Percentiles rank a stretch among this genome's conserved stretches.
phyloP scores from a whole-genome alignment of 305 asterid species.

The Caryopteris hybrid region DNA sequence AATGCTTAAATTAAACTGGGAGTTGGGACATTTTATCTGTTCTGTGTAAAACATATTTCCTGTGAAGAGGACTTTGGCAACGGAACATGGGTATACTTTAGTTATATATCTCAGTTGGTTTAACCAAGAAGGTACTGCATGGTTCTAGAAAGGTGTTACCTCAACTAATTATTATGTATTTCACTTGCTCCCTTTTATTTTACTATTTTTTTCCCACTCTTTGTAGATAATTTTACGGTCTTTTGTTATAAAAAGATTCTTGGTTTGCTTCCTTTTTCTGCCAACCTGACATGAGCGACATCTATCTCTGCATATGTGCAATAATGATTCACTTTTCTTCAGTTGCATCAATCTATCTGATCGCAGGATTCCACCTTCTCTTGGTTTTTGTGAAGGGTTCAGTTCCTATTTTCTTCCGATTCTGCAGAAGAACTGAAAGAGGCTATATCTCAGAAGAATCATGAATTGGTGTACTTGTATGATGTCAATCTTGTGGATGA shows the following conservation, averaged over 20 bases:
- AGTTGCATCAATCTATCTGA: constrained; percentile 36
- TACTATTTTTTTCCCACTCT: not conserved
- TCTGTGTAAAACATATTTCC: not conserved
- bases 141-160: constrained; percentile 1
- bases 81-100: not conserved
- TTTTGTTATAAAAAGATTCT: not conserved
- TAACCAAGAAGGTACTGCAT: not conserved
- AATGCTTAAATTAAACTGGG: not conserved
- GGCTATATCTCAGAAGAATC: constrained; percentile 70
- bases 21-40: not conserved
- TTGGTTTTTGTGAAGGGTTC: constrained; percentile 78
- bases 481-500: constrained; percentile 90
- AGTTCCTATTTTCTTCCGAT: constrained; percentile 94
- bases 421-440: constrained; percentile 91
- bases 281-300: not conserved
- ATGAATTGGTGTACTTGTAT: constrained; percentile 78
- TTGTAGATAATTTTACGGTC: not conserved
- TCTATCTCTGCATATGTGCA: constrained; percentile 9
- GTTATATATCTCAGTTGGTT: not conserved
- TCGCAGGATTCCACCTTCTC: constrained; percentile 37
- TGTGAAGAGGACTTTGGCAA: not conserved
- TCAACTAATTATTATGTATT: not conserved
- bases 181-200: not conserved
- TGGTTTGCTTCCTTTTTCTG: constrained; percentile 10
- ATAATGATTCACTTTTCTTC: constrained; percentile 12